Percentiles rank a stretch among this genome's conserved stretches.
Evolutionary conservation across 2,329 filamentous ascomycete species (phyloP).

Genomic region (Fusarium sp.): DNA sequence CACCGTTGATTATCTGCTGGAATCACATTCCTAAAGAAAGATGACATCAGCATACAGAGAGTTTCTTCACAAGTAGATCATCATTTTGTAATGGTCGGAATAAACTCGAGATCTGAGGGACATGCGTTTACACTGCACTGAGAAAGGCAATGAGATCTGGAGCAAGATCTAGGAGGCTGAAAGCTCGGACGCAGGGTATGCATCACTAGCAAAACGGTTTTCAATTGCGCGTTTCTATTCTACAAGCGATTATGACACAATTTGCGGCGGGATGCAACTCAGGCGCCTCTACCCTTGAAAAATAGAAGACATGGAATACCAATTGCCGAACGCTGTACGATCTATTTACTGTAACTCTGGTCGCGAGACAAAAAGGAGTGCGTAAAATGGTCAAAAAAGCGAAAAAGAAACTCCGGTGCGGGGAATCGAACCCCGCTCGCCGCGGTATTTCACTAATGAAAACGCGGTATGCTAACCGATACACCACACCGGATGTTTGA

Average conservation of each 20-base stretch:
- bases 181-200: not conserved
- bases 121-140: not conserved
- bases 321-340: too few relatives aligned
- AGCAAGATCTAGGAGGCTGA: not conserved
- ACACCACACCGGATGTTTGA: slow-evolving; percentile 29
- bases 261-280: too few relatives aligned
- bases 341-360: too few relatives aligned
- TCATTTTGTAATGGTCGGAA: not conserved
- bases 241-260: too few relatives aligned
- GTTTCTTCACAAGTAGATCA: not conserved
- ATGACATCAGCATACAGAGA: not conserved
- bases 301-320: too few relatives aligned
- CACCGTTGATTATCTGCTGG: not conserved
- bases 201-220: not conserved
- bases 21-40: not conserved
- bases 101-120: not conserved
- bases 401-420: slow-evolving; percentile 20
- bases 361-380: too few relatives aligned
- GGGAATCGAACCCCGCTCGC: slow-evolving; percentile 30
- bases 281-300: too few relatives aligned
- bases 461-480: slow-evolving; percentile 34
- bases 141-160: not conserved
- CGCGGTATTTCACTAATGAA: slow-evolving; percentile 13
- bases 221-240: not conserved
- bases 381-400: too few relatives aligned